Evolutionary conservation across 129 eudicot genomes (phyloP).

Genomic region (Flaveria linearis): DNA sequence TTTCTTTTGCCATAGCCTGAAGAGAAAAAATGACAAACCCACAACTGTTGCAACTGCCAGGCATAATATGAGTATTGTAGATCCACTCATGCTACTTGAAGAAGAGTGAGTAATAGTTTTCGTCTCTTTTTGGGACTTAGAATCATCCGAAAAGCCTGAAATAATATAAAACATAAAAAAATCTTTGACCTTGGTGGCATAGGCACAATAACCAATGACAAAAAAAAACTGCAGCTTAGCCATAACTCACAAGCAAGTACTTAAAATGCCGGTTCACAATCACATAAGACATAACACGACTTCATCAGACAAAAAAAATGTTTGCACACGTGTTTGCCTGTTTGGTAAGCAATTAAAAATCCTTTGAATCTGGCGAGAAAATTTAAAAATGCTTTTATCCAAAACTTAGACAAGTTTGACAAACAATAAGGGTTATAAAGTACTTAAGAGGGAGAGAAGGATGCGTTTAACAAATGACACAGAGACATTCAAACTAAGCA

Average conservation of each 20-base stretch:
- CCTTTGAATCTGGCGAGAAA: background rate
- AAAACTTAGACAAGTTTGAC: background rate
- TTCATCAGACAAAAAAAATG: slow-evolving; percentile 2
- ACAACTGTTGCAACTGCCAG: slow-evolving; percentile 52
- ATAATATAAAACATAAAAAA: slow-evolving; percentile 13
- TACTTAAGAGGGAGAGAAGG: slow-evolving; percentile 1
- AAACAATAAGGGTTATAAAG: background rate
- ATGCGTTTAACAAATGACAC: background rate
- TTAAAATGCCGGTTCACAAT: background rate
- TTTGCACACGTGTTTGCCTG: background rate
- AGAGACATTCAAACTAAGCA: slow-evolving; percentile 14
- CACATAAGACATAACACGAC: background rate
- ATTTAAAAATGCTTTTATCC: background rate
- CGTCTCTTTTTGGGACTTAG: slow-evolving; percentile 45
- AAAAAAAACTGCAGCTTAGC: background rate
- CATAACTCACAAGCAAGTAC: background rate
- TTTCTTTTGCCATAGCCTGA: slow-evolving; percentile 87
- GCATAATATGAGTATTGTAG: slow-evolving; percentile 48
- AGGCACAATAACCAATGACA: background rate
- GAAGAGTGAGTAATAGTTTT: slow-evolving; percentile 37
- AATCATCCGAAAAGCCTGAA: slow-evolving; percentile 66
- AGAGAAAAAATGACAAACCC: slow-evolving; percentile 65
- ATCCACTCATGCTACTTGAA: slow-evolving; percentile 61
- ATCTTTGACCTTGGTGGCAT: background rate
- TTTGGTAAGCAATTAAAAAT: background rate